A percentile compares a stretch with the other conserved stretches of the same genome.
phyloP scores from a whole-genome alignment of 352 stramenopile genomes.

The Phytophthora vignae region DNA sequence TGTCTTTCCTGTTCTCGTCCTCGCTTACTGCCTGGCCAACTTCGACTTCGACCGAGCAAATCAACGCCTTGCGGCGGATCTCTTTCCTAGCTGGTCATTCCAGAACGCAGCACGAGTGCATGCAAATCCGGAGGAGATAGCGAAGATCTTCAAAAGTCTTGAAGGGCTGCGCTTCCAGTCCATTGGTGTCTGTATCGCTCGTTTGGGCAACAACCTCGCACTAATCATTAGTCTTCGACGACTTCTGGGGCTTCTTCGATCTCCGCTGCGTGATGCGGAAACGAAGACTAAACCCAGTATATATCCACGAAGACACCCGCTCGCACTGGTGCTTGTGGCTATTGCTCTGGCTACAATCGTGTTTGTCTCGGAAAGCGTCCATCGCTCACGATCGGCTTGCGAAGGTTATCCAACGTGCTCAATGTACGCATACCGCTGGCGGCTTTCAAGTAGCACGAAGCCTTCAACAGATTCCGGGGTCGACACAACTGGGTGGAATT shows the following conservation, averaged over 20 bases:
- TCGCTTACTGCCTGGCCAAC: conserved; percentile 33
- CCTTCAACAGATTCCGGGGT: background rate
- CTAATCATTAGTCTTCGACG: conserved; percentile 32
- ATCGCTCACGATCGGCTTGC: conserved; percentile 29
- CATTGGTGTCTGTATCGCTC: conserved; percentile 36
- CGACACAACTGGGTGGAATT: conserved; percentile 21
- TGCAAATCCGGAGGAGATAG: conserved; percentile 31
- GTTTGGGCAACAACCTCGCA: conserved; percentile 39
- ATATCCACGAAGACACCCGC: conserved; percentile 33
- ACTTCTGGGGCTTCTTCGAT: conserved; percentile 25
- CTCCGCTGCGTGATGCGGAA: background rate
- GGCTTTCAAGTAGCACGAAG: conserved; percentile 9
- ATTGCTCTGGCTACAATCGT: conserved; percentile 22
- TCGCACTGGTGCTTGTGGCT: conserved; percentile 17
- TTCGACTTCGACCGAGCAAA: conserved; percentile 40
- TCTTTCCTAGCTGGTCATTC: conserved; percentile 32
- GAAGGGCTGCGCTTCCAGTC: conserved; percentile 39
- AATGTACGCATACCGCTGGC: conserved; percentile 32
- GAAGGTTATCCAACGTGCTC: conserved; percentile 21
- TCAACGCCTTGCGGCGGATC: conserved; percentile 15
- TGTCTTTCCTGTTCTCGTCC: conserved; percentile 36
- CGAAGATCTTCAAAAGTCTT: conserved; percentile 36
- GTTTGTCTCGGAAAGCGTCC: conserved; percentile 13
- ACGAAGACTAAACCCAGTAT: conserved; percentile 3
- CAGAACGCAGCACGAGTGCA: conserved; percentile 31